Evolutionary conservation across 176 grass and related monocot species (phyloP).

Genomic region (Musa schizocarpa): DNA sequence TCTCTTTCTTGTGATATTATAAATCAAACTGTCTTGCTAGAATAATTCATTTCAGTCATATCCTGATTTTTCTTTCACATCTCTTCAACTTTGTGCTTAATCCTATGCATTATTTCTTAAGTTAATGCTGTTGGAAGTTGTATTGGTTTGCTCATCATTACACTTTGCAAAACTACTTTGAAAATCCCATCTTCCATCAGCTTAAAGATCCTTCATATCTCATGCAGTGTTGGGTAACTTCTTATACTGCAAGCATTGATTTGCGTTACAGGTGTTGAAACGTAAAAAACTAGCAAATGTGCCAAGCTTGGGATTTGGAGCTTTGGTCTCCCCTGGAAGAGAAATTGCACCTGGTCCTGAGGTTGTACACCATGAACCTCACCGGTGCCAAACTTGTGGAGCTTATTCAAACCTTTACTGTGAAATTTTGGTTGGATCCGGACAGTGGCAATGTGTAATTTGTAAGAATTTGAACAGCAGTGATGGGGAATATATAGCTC

Average conservation of each 20-base stretch:
- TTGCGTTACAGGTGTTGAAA: slow-evolving; percentile 60
- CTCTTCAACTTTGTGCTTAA: not conserved
- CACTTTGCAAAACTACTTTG: not conserved
- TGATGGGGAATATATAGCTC: slow-evolving; percentile 69
- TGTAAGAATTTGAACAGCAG: slow-evolving; percentile 79
- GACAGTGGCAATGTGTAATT: slow-evolving; percentile 87
- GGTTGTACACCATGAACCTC: slow-evolving; percentile 56
- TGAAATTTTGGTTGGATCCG: slow-evolving; percentile 48
- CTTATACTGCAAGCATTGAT: not conserved
- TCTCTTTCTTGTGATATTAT: not conserved
- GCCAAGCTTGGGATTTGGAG: slow-evolving; percentile 79
- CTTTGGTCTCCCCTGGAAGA: slow-evolving; percentile 71
- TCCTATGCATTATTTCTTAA: not conserved
- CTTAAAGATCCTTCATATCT: not conserved
- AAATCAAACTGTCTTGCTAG: not conserved
- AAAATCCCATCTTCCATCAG: slow-evolving; percentile 8
- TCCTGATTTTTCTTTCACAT: not conserved
- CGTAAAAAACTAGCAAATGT: slow-evolving; percentile 80
- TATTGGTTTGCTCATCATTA: not conserved
- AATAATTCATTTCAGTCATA: not conserved
- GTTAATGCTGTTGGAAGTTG: slow-evolving; percentile 12
- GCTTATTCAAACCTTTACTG: slow-evolving; percentile 83
- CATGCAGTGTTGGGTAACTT: not conserved
- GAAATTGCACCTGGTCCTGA: slow-evolving; percentile 62
- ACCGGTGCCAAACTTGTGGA: slow-evolving; percentile 63